These are phyloP conservation scores for Aspergillus pseudoglaucus DNA, from an alignment of 2,329 filamentous ascomycete species.

Conservation along the genomic window DNA sequence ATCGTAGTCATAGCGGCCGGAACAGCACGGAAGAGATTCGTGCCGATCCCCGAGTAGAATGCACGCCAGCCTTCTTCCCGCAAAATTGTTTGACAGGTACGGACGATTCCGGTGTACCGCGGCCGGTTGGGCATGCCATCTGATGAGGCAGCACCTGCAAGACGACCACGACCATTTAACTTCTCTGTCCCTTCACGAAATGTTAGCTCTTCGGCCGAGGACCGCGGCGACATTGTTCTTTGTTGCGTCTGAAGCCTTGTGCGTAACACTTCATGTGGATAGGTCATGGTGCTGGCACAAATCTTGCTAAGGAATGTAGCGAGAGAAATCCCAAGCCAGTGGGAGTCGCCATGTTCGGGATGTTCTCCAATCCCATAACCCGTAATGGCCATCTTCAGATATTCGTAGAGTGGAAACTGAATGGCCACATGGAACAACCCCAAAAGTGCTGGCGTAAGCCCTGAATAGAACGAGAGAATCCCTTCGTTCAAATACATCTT, in stretches of 20 bases:
- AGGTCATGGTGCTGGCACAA: conserved; percentile 88
- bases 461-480: conserved; percentile 86
- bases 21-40: conserved; percentile 93
- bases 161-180: conserved; percentile 41
- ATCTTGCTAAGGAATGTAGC: conserved; percentile 93
- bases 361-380: conserved; percentile 78
- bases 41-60: conserved; percentile 95
- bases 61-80: conserved; percentile 90
- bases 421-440: conserved; percentile 93
- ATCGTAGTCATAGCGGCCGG: conserved; percentile 96
- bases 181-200: conserved; percentile 37
- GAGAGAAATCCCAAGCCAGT: conserved; percentile 76
- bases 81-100: conserved; percentile 77
- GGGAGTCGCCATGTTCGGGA: conserved; percentile 54
- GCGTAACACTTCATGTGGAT: conserved; percentile 92
- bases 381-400: conserved; percentile 82
- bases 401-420: conserved; percentile 95
- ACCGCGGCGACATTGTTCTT: conserved; percentile 46
- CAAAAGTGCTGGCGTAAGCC: conserved; percentile 82
- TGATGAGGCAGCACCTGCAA: conserved; percentile 41
- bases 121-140: conserved; percentile 51
- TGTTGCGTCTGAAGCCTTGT: conserved; percentile 92
- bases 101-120: conserved; percentile 69
- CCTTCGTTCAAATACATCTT: conserved; percentile 96
- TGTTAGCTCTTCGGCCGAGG: conserved; percentile 47